Evolutionary conservation across 495 filamentous ascomycete species (phyloP).

Genomic region (Cercophora samala): DNA sequence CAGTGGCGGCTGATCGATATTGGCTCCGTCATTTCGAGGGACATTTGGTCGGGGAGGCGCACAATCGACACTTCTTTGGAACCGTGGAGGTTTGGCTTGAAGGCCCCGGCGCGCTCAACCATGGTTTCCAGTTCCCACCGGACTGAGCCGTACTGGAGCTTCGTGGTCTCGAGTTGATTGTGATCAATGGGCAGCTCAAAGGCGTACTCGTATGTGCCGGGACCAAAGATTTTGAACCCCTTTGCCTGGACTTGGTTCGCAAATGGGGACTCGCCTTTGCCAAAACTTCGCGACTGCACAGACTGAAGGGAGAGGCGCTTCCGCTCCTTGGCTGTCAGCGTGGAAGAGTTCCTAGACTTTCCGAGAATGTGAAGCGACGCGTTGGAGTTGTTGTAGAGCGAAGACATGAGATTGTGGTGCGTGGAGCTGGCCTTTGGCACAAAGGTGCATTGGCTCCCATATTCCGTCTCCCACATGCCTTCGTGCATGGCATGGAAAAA

Average conservation of each 20-base stretch:
- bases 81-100: conserved; percentile 85
- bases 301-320: conserved; percentile 73
- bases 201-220: conserved; percentile 89
- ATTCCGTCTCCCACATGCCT: conserved; percentile 51
- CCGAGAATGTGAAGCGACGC: conserved; percentile 23
- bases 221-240: conserved; percentile 83
- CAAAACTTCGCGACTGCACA: conserved; percentile 81
- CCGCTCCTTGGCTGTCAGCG: conserved; percentile 46
- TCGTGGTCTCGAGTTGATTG: conserved; percentile 85
- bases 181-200: conserved; percentile 95
- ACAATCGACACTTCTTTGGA: conserved; percentile 82
- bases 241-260: conserved; percentile 68
- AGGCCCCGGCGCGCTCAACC: conserved; percentile 87
- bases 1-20: conserved; percentile 96
- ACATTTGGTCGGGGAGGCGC: conserved; percentile 84
- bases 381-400: conserved; percentile 41
- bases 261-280: conserved; percentile 66
- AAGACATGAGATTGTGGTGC: conserved; percentile 32
- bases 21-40: conserved; percentile 88
- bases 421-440: conserved; percentile 29
- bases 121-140: conserved; percentile 85
- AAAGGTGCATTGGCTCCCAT: conserved; percentile 57
- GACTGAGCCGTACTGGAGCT: conserved; percentile 82
- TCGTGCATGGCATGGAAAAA: conserved; percentile 75
- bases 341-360: conserved; percentile 29